Evolutionary conservation across 1,284 basidiomycete genomes (phyloP), one percentile per base, ranked within the genome.

Genomic region (Marasmius oreades): DNA sequence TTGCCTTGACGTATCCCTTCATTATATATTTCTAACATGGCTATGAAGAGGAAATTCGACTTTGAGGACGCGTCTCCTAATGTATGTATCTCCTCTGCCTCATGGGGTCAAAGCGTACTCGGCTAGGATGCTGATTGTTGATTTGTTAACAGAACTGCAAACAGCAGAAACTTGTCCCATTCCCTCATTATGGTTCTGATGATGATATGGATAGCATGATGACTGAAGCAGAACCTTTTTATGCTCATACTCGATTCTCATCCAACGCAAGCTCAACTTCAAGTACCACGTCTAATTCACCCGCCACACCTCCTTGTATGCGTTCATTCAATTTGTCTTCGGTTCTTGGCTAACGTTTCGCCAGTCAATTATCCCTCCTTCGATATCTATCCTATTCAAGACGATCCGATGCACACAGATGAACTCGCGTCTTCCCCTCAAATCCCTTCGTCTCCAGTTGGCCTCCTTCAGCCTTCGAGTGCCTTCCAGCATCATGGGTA

Each of bases 11-110:
- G 65, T 52, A 31, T 56, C 47, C 51, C 59, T 46, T 59, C 57
- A 59, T 47, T n/a, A n/a, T n/a, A 58, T 45, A 37, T 20, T n/a
- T 42, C 6, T 39, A 56, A 37, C 60, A 90, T 90, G 86, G 76
- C 81, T 47, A 63, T 88, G 66, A 91, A 91, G 69, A 80, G 89
- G 67, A 91, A 91, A 73, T 77, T 88, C 56, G 82, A 84, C 61
- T 70, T 75, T 52, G 80, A 81, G 60, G 81, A 84, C 63, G 76
- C 74, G 60, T 72, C 68, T 57, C 78, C 72, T 59, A 75, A 72
- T 64, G 81, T 57, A 53, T 3, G 48, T 55, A 10, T 50, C 14
- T 48, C 22, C 24, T 20, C 45, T 43, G 23, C n/a, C 37, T n/a
- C 53, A 20, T 42, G 39, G 16, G 7, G 39, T 20, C 39, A 42